Percentiles rank a stretch among this genome's conserved stretches.
Evolutionary conservation across 2,329 filamentous ascomycete genomes (phyloP).

Genomic region (Metarhizium humberi): DNA sequence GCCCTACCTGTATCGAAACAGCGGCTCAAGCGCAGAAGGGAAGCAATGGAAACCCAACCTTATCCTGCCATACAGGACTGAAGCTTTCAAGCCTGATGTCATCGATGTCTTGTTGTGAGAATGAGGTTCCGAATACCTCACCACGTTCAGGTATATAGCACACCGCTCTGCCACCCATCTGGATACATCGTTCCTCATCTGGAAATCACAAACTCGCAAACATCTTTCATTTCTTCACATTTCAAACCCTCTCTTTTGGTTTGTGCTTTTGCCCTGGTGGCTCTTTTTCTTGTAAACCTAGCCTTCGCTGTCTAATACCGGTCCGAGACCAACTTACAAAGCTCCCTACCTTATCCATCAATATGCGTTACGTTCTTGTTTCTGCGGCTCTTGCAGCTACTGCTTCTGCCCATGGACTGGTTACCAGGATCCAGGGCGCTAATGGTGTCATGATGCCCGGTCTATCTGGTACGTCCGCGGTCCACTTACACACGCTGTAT

Average conservation of each 20-base stretch:
- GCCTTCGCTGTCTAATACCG: background rate
- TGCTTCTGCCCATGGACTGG: constrained; percentile 48
- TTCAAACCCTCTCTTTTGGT: background rate
- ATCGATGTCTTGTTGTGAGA: background rate
- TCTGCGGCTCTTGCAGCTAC: constrained; percentile 31
- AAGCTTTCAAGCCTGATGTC: background rate
- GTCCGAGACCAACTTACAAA: constrained; percentile 5
- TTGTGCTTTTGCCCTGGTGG: background rate
- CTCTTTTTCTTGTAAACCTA: background rate
- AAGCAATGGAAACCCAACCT: too few relatives aligned
- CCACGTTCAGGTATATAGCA: background rate
- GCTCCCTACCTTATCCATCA: constrained; percentile 4
- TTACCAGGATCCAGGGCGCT: constrained; percentile 46
- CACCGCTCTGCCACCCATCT: background rate
- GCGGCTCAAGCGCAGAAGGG: background rate
- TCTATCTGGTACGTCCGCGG: constrained; percentile 26
- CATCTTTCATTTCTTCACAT: background rate
- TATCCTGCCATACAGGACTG: too few relatives aligned
- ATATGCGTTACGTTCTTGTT: constrained; percentile 21
- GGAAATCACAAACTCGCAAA: background rate
- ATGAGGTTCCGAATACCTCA: background rate
- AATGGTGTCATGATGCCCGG: constrained; percentile 56
- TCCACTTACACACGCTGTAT: background rate
- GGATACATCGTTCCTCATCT: background rate
- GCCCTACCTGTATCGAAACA: background rate